Evolutionary conservation across 2,329 filamentous ascomycete species (phyloP).

Genomic region (Penicillium sp.): DNA sequence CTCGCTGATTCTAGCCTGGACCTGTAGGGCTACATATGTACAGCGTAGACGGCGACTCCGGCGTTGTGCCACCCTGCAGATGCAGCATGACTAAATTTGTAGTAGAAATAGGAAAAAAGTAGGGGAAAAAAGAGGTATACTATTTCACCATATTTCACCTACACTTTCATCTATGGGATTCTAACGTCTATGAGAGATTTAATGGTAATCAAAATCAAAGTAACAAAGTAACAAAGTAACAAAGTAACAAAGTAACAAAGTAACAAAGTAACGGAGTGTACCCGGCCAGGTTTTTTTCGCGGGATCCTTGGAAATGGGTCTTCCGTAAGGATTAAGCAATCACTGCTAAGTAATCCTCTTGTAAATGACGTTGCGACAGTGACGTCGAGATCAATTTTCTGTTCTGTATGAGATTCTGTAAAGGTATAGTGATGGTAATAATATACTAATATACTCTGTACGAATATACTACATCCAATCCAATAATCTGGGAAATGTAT

Average conservation of each 20-base stretch:
- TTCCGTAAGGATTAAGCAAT: constrained; percentile 23
- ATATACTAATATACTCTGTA: too few species aligned
- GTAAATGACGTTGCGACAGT: constrained; percentile 9
- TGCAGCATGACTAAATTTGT: not conserved
- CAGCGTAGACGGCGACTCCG: constrained; percentile 4
- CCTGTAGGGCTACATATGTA: constrained; percentile 12
- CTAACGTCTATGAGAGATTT: constrained; percentile 15
- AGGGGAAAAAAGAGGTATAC: not conserved
- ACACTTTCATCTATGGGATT: too few species aligned
- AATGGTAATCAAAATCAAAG: not conserved
- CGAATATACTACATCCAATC: not conserved
- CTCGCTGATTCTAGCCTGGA: not conserved
- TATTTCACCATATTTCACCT: too few species aligned
- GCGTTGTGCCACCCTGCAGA: constrained; percentile 5
- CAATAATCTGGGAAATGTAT: not conserved
- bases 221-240: not conserved
- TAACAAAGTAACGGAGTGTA: not conserved
- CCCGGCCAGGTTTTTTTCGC: constrained; percentile 4
- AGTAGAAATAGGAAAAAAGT: not conserved
- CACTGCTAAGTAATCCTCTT: not conserved
- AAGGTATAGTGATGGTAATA: too few species aligned
- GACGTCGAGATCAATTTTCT: constrained; percentile 12
- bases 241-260: too few species aligned
- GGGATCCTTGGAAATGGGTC: constrained; percentile 29
- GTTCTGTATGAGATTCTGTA: not conserved